Evolutionary conservation across 768 basidiomycete species (phyloP).

Genomic region (Lepiota subincarnata): DNA sequence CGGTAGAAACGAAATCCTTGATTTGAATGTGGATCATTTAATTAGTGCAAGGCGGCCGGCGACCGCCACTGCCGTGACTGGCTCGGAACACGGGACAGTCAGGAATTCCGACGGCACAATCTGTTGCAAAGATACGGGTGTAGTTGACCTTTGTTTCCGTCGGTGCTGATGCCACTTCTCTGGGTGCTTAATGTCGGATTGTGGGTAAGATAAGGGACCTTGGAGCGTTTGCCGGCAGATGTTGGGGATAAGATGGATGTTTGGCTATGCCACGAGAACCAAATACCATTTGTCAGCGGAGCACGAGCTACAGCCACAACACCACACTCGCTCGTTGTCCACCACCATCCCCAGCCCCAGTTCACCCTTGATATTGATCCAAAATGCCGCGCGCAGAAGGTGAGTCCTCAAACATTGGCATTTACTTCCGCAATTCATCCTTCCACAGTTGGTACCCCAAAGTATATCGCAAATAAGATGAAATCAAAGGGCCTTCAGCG

Average conservation of each 20-base stretch:
- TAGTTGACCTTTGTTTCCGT: too few relatives aligned
- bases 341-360: slow-evolving; percentile 2
- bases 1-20: too few relatives aligned
- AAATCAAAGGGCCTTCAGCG: slow-evolving; percentile 96
- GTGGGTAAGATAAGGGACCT: too few relatives aligned
- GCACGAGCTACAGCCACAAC: not conserved
- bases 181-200: too few relatives aligned
- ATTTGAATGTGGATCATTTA: too few relatives aligned
- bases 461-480: slow-evolving; percentile 92
- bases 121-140: too few relatives aligned
- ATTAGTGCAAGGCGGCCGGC: too few relatives aligned
- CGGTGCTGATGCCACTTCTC: too few relatives aligned
- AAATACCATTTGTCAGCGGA: slow-evolving; percentile 7
- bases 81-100: too few relatives aligned
- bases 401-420: slow-evolving; percentile 19
- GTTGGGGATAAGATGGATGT: not conserved
- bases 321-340: not conserved
- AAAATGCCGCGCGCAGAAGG: slow-evolving; percentile 85
- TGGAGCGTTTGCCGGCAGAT: too few relatives aligned
- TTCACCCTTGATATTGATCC: slow-evolving; percentile 6
- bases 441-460: slow-evolving; percentile 73
- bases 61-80: too few relatives aligned
- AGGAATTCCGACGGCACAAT: too few relatives aligned
- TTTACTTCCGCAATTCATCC: not conserved
- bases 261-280: not conserved